Base-by-base conservation (phyloP, 129 eudicot genomes). In the Flaveria ramosissima region DNA sequence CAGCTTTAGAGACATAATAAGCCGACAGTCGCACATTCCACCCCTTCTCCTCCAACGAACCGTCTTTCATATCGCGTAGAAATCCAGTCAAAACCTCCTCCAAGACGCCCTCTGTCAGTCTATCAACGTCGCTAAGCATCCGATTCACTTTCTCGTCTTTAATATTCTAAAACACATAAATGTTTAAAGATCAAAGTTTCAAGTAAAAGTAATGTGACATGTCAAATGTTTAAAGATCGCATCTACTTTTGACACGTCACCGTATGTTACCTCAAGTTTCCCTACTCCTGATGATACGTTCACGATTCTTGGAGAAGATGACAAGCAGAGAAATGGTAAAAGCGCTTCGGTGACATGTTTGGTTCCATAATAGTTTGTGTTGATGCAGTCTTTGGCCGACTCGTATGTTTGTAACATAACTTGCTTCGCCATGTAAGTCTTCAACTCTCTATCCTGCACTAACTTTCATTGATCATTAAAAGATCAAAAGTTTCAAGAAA, bases 261-360 rank as follows among this genome's bases (percentile, higher is more conserved):
- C 6, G 6, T 21, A 45, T 20, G 42, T 39, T 73, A 75, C 79
- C 79, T 75, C 71, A 42, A 75, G 61, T 19, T 75, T 75, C 63
- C 36, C 71, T 62, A 62, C 16, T 62, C 79, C 79, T 2, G 71
- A 75, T 27, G 79, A 75, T 27, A 75, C 26, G n/a, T 62, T 75
- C 27, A 75, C 36, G 50, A 75, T 75, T 46, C 62, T 62, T 61
- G 79, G 79, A 45, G 79, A 75, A 47, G 70, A 15, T 0, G 71
- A 75, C 71, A 47, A 62, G 47, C 23, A 1, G 7, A 62, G 79
- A 47, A 47, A 62, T 17, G 79, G 79, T 47, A 74, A 27, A 61
- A 75, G 79, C 30, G 79, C 79, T 62, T 75, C 71, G 9, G 71
- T 75, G 30, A 75, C 71, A 62, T 45, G 71, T 46, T 75, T 75